Evolutionary conservation across 2,329 filamentous ascomycete species (phyloP), one percentile per base, ranked within the genome.

Genomic region (Xylariaceae sp.): DNA sequence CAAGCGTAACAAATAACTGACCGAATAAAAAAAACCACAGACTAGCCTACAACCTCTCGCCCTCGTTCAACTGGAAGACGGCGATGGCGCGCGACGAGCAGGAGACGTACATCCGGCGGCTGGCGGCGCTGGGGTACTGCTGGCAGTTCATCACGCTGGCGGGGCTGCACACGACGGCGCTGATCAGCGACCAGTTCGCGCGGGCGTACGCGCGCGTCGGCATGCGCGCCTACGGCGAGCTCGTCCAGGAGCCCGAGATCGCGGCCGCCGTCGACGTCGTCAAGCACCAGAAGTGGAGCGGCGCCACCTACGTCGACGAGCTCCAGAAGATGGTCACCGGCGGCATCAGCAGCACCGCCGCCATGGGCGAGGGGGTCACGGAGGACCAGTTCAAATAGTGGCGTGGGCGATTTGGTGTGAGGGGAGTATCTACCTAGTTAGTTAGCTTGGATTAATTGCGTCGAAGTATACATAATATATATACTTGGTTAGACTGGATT

Each of bases 91-190:
- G 89, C 64, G 82, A 84, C 50, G 93, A 98, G 74, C 95, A 99
- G 79, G 91, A 96, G 79, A 99, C 95, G 19, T 99, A 98, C 80
- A 99, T 99, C 79, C 81, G 87, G 61, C 90, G 95, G 42, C 89
- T 99, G 41, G 92, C 88, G 59, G 71, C 79, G 61, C 85, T 99
- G 47, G 95, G 95, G 61, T 99, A 99, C 85, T 96, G 91, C 85
- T 99, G 95, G 95, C 95, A 99, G 77, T 99, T 99, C 82, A 99
- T 99, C 81, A 99, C 95, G n/a, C 86, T 99, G 45, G 95, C 93
- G 4, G 95, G 95, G 65, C 83, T 99, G 71, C 95, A 99, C 81
- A 96, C 91, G 60, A 97, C 91, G 3, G 95, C 93, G 40, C 85
- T 99, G 50, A 96, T 96, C 78, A 89, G 88, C 69, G 87, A 98